phyloP scores from a whole-genome alignment of 306 rosid genomes.

The Mucuna pruriens region DNA sequence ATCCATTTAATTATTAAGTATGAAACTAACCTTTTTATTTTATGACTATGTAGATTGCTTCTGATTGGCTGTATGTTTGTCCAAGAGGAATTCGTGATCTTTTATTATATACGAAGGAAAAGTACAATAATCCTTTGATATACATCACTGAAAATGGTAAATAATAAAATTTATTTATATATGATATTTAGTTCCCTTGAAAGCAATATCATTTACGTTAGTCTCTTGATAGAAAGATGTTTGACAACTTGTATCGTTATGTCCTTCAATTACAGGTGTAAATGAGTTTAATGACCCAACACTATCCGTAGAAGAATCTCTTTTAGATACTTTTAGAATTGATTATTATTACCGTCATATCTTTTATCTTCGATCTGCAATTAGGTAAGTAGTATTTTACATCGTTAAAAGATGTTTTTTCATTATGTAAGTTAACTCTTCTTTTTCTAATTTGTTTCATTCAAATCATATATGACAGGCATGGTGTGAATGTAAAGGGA shows the following conservation, averaged over 20 bases:
- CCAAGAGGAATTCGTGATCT: slow-evolving; percentile 58
- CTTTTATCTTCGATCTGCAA: slow-evolving; percentile 50
- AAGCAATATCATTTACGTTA: not conserved
- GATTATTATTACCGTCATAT: slow-evolving; percentile 59
- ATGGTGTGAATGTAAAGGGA: slow-evolving; percentile 63
- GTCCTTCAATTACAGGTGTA: slow-evolving; percentile 43
- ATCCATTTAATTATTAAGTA: not conserved
- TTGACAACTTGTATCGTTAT: not conserved
- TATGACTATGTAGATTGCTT: slow-evolving; percentile 45
- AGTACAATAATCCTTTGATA: slow-evolving; percentile 56
- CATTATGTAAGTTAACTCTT: not conserved
- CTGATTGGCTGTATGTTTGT: slow-evolving; percentile 54
- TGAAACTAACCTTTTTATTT: not conserved
- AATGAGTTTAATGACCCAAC: slow-evolving; percentile 54
- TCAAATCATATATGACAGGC: slow-evolving; percentile 25
- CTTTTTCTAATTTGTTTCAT: not conserved
- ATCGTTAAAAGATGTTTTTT: not conserved
- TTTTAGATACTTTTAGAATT: slow-evolving; percentile 54
- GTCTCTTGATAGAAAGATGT: not conserved
- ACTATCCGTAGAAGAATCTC: slow-evolving; percentile 45
- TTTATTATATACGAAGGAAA: slow-evolving; percentile 49
- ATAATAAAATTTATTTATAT: not conserved
- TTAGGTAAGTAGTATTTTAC: slow-evolving; percentile 43
- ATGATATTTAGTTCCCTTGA: not conserved
- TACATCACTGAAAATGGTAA: slow-evolving; percentile 75